Percentiles rank a stretch among this genome's conserved stretches.
phyloP scores from a whole-genome alignment of 495 filamentous ascomycete genomes.

The Xylona heveae region DNA sequence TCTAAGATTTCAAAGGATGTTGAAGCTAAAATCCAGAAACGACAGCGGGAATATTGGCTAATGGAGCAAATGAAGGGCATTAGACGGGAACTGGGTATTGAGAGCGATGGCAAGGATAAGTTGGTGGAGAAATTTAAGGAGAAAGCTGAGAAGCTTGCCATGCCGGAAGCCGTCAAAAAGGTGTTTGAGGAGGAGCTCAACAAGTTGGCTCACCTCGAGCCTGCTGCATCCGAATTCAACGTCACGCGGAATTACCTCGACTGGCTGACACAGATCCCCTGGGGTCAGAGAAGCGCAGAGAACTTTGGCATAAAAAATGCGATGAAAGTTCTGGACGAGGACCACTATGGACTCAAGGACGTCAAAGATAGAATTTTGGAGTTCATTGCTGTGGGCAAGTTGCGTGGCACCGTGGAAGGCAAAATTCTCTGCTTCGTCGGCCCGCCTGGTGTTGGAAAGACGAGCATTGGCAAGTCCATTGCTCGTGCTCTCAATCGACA shows the following conservation, averaged over 20 bases:
- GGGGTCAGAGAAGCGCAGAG: conserved; percentile 88
- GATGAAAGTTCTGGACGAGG: conserved; percentile 78
- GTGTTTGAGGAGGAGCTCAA: conserved; percentile 97
- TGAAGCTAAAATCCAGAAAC: conserved; percentile 91
- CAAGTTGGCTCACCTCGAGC: conserved; percentile 85
- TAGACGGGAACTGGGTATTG: conserved; percentile 79
- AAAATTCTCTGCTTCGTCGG: conserved; percentile 98
- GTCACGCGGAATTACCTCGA: conserved; percentile 98
- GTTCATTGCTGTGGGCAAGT: conserved; percentile 95
- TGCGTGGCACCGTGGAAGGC: conserved; percentile 91
- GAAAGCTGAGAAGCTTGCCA: conserved; percentile 80
- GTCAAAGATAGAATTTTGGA: conserved; percentile 98
- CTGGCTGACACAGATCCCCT: conserved; percentile 95
- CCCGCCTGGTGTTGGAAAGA: conserved; percentile 93
- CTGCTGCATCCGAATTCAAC: conserved; percentile 93
- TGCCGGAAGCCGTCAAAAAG: conserved; percentile 91
- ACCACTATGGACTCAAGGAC: conserved; percentile 93
- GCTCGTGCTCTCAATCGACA: conserved; percentile 83
- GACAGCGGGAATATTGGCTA: conserved; percentile 94
- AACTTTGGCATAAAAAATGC: conserved; percentile 91
- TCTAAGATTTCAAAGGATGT: conserved; percentile 97
- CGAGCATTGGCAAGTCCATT: conserved; percentile 95
- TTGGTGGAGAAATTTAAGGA: conserved; percentile 93
- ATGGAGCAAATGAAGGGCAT: conserved; percentile 99
- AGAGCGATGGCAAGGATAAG: conserved; percentile 95